Conservation (phyloP, 139 green algal genomes). For the Chlamydomonas eustigma region DNA sequence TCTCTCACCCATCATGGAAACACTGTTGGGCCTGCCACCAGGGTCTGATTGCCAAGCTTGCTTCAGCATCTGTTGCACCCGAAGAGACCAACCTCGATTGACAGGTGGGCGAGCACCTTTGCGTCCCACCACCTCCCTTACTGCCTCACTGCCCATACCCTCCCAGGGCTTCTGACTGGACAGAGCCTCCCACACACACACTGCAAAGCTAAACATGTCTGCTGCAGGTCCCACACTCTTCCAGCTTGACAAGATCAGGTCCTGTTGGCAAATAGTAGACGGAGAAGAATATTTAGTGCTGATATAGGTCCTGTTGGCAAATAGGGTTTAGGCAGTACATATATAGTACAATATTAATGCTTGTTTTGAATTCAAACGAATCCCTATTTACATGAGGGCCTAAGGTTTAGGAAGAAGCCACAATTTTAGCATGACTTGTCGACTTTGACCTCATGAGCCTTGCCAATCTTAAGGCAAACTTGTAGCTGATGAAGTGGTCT, state of each 20-base stretch:
- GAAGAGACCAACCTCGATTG: not conserved
- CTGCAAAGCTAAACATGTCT: not conserved
- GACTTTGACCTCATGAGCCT: too few species aligned
- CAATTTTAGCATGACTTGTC: too few species aligned
- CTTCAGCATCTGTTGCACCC: not conserved
- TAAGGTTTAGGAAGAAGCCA: too few species aligned
- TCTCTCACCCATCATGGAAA: too few species aligned
- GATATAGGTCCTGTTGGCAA: too few species aligned
- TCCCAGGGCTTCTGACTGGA: not conserved
- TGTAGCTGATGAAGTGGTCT: too few species aligned
- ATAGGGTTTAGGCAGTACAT: too few species aligned
- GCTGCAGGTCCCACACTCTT: not conserved
- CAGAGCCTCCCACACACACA: not conserved
- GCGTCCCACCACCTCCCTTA: not conserved
- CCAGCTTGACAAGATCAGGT: not conserved
- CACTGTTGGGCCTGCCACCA: not conserved
- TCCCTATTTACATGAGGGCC: too few species aligned
- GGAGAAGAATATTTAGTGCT: too few species aligned
- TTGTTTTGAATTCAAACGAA: too few species aligned
- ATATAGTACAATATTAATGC: too few species aligned
- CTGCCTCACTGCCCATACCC: not conserved
- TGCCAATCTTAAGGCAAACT: too few species aligned
- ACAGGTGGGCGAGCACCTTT: not conserved
- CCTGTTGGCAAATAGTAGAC: not conserved
- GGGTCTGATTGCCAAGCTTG: not conserved